Conservation (phyloP, 2,329 filamentous ascomycete species). For the Pyrenophora graminea region DNA sequence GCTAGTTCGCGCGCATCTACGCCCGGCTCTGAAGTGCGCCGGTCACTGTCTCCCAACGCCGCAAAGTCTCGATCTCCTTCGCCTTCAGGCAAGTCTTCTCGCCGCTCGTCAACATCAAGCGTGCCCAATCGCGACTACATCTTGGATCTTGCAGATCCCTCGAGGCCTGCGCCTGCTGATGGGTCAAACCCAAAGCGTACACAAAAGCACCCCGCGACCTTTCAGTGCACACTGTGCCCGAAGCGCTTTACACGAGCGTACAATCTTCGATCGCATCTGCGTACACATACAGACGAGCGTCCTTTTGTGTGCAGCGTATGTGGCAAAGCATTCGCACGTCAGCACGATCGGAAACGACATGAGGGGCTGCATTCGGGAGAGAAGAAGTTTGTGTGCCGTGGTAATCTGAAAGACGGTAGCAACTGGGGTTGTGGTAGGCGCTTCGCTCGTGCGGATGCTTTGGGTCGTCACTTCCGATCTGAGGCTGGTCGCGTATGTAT, state of each 20-base stretch:
- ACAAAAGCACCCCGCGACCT: slow-evolving; percentile 96
- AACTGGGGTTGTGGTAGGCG: slow-evolving; percentile 92
- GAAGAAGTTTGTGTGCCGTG: slow-evolving; percentile 98
- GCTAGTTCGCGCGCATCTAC: slow-evolving; percentile 52
- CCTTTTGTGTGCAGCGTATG: slow-evolving; percentile 98
- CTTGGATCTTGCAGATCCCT: slow-evolving; percentile 86
- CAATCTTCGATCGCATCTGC: slow-evolving; percentile 90
- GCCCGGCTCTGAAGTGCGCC: slow-evolving; percentile 43
- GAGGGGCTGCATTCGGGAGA: slow-evolving; percentile 95
- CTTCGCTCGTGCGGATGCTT: slow-evolving; percentile 92
- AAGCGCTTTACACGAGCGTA: slow-evolving; percentile 97
- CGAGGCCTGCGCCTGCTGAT: slow-evolving; percentile 65
- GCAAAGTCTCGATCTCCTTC: slow-evolving; percentile 54
- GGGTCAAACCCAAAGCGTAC: slow-evolving; percentile 70
- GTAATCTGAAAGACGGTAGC: slow-evolving; percentile 78
- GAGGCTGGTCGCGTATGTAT: slow-evolving; percentile 96
- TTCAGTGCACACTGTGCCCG: slow-evolving; percentile 90
- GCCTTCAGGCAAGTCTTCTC: slow-evolving; percentile 52
- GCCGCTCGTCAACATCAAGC: slow-evolving; percentile 57
- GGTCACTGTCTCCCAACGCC: slow-evolving; percentile 51
- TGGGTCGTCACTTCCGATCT: slow-evolving; percentile 92
- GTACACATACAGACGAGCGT: slow-evolving; percentile 95
- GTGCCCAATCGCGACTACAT: slow-evolving; percentile 72
- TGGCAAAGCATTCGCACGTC: slow-evolving; percentile 93
- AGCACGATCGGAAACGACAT: slow-evolving; percentile 96